Evolutionary conservation across 768 basidiomycete species (phyloP).

Genomic region (Russula brevipes): DNA sequence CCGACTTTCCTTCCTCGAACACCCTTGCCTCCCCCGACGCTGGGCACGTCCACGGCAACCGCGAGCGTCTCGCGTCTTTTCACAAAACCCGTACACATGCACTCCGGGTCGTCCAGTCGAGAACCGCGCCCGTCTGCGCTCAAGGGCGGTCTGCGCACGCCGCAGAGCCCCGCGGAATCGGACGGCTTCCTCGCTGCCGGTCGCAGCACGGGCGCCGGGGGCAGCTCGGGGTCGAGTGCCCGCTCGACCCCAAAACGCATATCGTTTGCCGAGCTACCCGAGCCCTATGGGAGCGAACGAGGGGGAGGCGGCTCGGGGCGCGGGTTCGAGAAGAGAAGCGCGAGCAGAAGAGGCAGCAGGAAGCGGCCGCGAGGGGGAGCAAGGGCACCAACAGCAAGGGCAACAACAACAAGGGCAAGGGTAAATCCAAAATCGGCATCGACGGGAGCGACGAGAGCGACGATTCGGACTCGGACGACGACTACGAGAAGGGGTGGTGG

Average conservation of each 20-base stretch:
- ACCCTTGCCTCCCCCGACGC: conserved; percentile 42
- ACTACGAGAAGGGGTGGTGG: conserved; percentile 30
- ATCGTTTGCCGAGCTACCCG: conserved; percentile 70
- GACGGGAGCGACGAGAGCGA: conserved; percentile 21
- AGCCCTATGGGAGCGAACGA: conserved; percentile 42
- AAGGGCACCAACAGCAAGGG: conserved; percentile 26
- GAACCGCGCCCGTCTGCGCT: conserved; percentile 52
- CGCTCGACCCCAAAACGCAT: conserved; percentile 68
- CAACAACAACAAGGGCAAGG: conserved; percentile 36
- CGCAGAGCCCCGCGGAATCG: conserved; percentile 34
- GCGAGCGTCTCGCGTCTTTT: conserved; percentile 75
- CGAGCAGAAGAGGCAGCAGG: conserved; percentile 10
- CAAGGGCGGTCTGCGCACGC: conserved; percentile 31
- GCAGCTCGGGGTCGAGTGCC: conserved; percentile 43
- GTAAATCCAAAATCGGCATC: conserved; percentile 28
- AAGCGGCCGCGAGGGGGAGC: too few species aligned
- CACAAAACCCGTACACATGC: conserved; percentile 53
- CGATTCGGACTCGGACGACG: background rate
- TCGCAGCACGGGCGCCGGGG: conserved; percentile 29
- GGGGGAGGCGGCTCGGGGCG: conserved; percentile 21
- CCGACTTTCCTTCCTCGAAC: conserved; percentile 43
- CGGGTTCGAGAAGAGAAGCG: conserved; percentile 20
- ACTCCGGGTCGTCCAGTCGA: conserved; percentile 58
- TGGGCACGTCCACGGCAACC: conserved; percentile 68
- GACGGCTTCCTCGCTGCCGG: conserved; percentile 18